Evolutionary conservation across 345 rosid genomes (phyloP).

Genomic region (Citrus medica): DNA sequence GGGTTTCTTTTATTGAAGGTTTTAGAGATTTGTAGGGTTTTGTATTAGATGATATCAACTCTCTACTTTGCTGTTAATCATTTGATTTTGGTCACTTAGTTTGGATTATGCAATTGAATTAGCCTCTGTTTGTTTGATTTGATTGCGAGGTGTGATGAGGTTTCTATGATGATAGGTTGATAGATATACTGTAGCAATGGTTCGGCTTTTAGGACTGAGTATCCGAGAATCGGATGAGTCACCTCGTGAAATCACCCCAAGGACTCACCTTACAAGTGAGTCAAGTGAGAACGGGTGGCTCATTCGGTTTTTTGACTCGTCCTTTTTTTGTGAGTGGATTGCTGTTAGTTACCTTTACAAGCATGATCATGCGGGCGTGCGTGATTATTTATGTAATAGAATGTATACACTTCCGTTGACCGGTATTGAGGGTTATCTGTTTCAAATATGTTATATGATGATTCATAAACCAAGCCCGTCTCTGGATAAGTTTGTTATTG

Average conservation of each 20-base stretch:
- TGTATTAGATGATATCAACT: not conserved
- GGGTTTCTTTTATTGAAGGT: not conserved
- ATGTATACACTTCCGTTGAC: conserved; percentile 93
- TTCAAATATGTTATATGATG: conserved; percentile 93
- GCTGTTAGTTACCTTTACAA: conserved; percentile 98
- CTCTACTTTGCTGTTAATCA: not conserved
- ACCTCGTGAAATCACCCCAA: conserved; percentile 89
- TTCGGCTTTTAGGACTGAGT: conserved; percentile 80
- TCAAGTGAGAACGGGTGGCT: conserved; percentile 98
- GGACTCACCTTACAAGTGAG: conserved; percentile 56
- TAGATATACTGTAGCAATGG: conserved; percentile 42
- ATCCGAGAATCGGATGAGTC: conserved; percentile 68
- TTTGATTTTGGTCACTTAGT: not conserved
- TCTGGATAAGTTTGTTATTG: conserved; percentile 94
- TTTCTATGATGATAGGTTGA: conserved; percentile 45
- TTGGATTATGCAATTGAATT: not conserved
- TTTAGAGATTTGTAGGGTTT: not conserved
- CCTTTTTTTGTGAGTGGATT: conserved; percentile 99
- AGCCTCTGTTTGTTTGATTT: conserved; percentile 15
- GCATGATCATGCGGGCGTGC: conserved; percentile 90
- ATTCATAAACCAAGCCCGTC: conserved; percentile 99
- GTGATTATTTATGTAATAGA: conserved; percentile 96
- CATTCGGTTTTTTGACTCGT: conserved; percentile 93
- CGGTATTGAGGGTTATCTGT: conserved; percentile 90
- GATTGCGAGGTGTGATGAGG: conserved; percentile 8